A percentile compares a stretch with the other conserved stretches of the same genome.
Conservation (phyloP, 1,284 basidiomycete genomes). For the Ustilago hordei region DNA sequence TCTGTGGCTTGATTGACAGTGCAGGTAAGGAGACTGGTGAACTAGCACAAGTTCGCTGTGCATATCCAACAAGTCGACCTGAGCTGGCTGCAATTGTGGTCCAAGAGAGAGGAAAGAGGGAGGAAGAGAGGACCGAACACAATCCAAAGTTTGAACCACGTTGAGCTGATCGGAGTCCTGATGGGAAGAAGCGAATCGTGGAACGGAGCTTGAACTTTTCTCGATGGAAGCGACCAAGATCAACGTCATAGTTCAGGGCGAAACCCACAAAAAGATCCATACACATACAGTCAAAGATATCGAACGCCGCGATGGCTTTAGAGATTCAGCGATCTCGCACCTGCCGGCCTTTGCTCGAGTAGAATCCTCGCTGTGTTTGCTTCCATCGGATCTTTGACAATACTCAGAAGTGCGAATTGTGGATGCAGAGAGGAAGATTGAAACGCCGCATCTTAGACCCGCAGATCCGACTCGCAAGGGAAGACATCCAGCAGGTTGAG, state of each 20-base stretch:
- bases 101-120: background rate
- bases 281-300: background rate
- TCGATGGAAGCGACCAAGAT: background rate
- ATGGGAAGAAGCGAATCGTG: constrained; percentile 3
- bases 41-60: background rate
- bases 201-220: constrained; percentile 7
- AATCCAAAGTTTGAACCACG: background rate
- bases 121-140: background rate
- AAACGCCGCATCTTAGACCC: constrained; percentile 1
- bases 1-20: background rate
- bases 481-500: background rate
- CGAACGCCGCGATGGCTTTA: background rate
- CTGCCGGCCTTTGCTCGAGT: constrained; percentile 2
- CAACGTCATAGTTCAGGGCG: constrained; percentile 7
- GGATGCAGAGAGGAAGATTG: background rate
- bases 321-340: background rate
- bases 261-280: background rate
- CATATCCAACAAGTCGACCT: background rate
- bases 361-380: background rate
- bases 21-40: background rate
- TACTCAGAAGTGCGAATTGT: background rate
- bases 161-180: background rate
- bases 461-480: background rate
- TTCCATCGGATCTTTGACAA: background rate
- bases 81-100: background rate